phyloP scores from a whole-genome alignment of 176 grass and related monocot genomes.

The Echinochloa phyllopogon region DNA sequence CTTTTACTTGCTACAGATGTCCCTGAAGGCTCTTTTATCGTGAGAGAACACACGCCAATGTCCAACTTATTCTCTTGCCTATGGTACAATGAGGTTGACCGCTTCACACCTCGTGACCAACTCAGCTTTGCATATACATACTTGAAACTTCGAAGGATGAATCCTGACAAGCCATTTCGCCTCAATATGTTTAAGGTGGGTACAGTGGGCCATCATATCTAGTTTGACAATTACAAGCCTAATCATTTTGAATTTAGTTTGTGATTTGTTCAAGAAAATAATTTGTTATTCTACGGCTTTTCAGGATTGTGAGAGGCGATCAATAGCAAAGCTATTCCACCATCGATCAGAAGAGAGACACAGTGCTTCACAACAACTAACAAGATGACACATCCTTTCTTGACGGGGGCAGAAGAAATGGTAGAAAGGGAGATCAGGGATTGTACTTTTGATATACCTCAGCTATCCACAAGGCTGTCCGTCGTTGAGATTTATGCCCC shows the following conservation, averaged over 20 bases:
- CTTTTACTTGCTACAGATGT: conserved; percentile 68
- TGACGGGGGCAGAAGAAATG: conserved; percentile 24
- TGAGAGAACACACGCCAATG: conserved; percentile 96
- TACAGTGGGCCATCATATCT: conserved; percentile 11
- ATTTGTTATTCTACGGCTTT: conserved; percentile 12
- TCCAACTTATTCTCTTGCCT: conserved; percentile 96
- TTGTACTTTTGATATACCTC: conserved; percentile 36
- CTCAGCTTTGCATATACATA: conserved; percentile 99
- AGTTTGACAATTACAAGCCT: neutral
- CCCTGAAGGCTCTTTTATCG: conserved; percentile 98
- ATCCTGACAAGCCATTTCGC: conserved; percentile 73
- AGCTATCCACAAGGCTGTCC: neutral
- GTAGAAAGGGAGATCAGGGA: conserved; percentile 21
- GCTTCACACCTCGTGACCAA: conserved; percentile 94
- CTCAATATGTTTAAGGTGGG: conserved; percentile 98
- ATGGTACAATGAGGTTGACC: conserved; percentile 98
- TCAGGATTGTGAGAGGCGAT: conserved; percentile 96
- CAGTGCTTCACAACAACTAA: conserved; percentile 60
- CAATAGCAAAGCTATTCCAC: conserved; percentile 97
- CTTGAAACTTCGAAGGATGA: conserved; percentile 92
- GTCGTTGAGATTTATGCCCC: conserved; percentile 26
- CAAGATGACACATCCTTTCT: conserved; percentile 60
- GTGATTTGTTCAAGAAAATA: neutral
- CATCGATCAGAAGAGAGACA: conserved; percentile 94
- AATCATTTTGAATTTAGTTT: conserved; percentile 20